Conservation (phyloP, 306 rosid genomes). For the Astragalus glycyphyllos region DNA sequence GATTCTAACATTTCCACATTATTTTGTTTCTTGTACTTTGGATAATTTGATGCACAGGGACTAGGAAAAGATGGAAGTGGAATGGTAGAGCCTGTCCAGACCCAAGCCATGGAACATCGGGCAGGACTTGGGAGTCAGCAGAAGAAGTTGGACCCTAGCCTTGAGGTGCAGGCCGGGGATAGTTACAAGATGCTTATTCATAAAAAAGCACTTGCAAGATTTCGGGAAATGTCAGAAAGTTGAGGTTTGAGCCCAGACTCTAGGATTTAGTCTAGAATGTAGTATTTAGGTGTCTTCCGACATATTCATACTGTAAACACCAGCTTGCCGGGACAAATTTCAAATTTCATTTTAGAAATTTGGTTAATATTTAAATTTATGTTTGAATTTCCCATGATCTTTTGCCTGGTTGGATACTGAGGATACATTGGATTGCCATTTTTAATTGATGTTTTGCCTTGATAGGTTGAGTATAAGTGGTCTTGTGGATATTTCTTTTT, state of each 20-base stretch:
- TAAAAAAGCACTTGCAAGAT: conserved; percentile 95
- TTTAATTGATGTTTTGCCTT: conserved; percentile 12
- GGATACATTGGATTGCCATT: conserved; percentile 21
- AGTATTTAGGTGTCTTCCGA: conserved; percentile 33
- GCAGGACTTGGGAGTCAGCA: conserved; percentile 98
- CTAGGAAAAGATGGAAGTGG: conserved; percentile 98
- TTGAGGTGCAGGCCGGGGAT: conserved; percentile 90
- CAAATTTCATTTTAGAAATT: conserved; percentile 33
- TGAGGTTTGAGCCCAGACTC: conserved; percentile 35
- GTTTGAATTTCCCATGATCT: background rate
- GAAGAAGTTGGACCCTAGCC: conserved; percentile 86
- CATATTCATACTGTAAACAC: conserved; percentile 37
- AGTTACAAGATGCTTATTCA: conserved; percentile 92
- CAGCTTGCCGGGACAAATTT: conserved; percentile 37
- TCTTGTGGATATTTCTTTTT: conserved; percentile 4
- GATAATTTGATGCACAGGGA: conserved; percentile 68
- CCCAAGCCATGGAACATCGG: conserved; percentile 76
- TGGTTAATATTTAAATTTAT: background rate
- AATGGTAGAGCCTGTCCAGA: conserved; percentile 92
- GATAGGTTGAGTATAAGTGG: background rate
- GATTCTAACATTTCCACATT: conserved; percentile 48
- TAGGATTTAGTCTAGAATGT: conserved; percentile 42
- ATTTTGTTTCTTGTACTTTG: conserved; percentile 51
- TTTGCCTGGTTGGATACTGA: conserved; percentile 24
- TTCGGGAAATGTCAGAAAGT: conserved; percentile 78